Base-by-base conservation (phyloP, 2,329 filamentous ascomycete genomes). In the Ophiostoma quercus region DNA sequence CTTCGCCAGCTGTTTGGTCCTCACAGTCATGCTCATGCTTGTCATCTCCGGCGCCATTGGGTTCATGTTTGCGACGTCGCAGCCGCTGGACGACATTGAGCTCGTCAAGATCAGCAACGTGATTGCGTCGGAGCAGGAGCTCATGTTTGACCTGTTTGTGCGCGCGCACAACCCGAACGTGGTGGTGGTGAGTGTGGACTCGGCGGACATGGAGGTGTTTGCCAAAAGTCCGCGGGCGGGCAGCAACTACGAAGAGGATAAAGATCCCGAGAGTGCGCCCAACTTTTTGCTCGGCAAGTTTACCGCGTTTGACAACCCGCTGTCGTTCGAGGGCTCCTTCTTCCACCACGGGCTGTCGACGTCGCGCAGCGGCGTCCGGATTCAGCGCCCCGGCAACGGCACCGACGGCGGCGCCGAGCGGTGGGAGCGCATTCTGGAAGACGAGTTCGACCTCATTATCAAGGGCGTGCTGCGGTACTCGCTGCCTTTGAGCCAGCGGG, bases 271-370 rank as follows among this genome's bases (percentile, higher is more conserved):
- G 69, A 83, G 83, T 1, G 84, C 90, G 8, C 92, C 92, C 66
- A 97, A 94, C 70, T 93, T 98, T 86, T 85, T 96, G 43, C 87
- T 99, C n/a, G 95, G 95, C 39, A 91, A 91, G 47, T 92, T 98
- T 51, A 89, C 89, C 72, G 85, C 88, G 73, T 95, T 98, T 75
- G 92, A 97, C 77, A 96, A 92, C 69, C 90, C 93, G 0, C 82
- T 99, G 47, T 90, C 87, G 4, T 98, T 98, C 75, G 94, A 97
- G 72, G 91, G 93, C 3, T 94, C 93, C 0, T 93, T 96, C 37
- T 90, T 97, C 80, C 89, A 92, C 73, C 88, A 90, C 73, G 84
- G 87, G 37, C 80, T 84, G 14, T 91, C 90, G 19, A 86, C 85
- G 22, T 95, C 93, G 0, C 87, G 90, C 5, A 94, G 93, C 39